These are phyloP conservation scores for Niebla homalea DNA, from an alignment of 495 filamentous ascomycete species.

Conservation along the genomic window DNA sequence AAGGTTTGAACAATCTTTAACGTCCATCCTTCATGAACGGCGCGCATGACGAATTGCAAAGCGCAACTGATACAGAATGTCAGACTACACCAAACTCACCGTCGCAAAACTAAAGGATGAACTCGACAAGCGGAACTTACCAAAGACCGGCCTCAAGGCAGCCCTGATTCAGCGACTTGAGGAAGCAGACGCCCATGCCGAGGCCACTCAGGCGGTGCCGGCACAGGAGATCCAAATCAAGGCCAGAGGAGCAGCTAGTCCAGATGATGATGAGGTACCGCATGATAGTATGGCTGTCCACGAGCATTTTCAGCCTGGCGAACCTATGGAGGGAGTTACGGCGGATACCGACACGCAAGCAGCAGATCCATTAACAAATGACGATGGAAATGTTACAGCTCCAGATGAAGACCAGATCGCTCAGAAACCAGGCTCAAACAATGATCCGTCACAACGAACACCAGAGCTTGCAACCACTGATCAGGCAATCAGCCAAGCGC, in stretches of 20 bases:
- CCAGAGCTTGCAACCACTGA: background rate
- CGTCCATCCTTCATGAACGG: too few relatives aligned
- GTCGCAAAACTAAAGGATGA: conserved; percentile 42
- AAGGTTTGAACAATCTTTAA: background rate
- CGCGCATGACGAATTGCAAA: background rate
- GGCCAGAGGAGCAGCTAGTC: too few relatives aligned
- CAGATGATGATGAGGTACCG: too few relatives aligned
- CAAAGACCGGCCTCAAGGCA: conserved; percentile 35
- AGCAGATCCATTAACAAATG: background rate
- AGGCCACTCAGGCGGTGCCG: background rate
- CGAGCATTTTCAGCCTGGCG: too few relatives aligned
- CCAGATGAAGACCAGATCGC: background rate
- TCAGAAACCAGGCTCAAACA: background rate
- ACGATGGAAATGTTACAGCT: background rate
- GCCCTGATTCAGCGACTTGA: conserved; percentile 29
- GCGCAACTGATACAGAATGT: conserved; percentile 21
- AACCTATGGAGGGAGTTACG: too few relatives aligned
- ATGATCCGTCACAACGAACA: background rate
- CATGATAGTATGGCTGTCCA: too few relatives aligned
- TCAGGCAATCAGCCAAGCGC: too few relatives aligned
- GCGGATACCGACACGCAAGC: background rate
- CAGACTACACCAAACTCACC: conserved; percentile 39
- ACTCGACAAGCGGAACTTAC: conserved; percentile 36
- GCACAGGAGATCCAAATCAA: background rate
- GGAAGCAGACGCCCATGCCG: conserved; percentile 28